Base-by-base conservation (phyloP, 164 flowering plant genomes). In the Tetrastigma voinierianum region DNA sequence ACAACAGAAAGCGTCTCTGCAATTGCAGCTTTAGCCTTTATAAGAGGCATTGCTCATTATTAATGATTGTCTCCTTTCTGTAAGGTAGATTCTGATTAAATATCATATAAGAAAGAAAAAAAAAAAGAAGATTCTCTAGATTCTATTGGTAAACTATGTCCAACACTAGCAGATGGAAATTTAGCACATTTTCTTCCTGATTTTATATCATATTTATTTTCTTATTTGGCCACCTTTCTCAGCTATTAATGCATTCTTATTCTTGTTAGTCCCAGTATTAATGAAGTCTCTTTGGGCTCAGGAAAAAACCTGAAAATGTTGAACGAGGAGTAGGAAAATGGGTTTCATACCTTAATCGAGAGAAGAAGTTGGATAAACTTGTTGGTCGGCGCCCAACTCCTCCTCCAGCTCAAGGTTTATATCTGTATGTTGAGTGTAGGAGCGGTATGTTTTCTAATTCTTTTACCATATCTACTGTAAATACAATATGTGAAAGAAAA, bases 381-480 rank as follows among this genome's bases (percentile, higher is more conserved):
- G 85, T 86, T 75, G 98, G 98, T 49, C 78, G 76, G 6, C 86
- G 86, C 64, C 98, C 98, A 20, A 67, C 76, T n/a, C n/a, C 91
- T 78, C 98, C 98, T 76, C 79, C 78, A 11, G 95, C 97, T 18
- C 98, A n/a, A 80, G 98, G 98, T 73, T 67, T 94, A 10, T 91
- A 91, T 72, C 62, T 94, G 45, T 91, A 86, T 81, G 98, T 97
- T 71, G n/a, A 90, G 81, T 81, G 98, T 94, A 76, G 98, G 98
- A 91, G 95, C 80, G 97, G 98, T 91, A 82, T 64, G 76, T 55
- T 65, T 2, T 2, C 47, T 67, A 20, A 55, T 6, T 66, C 55
- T 66, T 52, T 12, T 10, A 9, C 17, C 16, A 18, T 6, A 32
- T 17, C 19, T 16, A 45, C 17, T 11, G 23, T 23, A 16, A 24